These are phyloP conservation scores for Fusarium goolgardi DNA, from an alignment of 2,329 filamentous ascomycete genomes.

Conservation along the genomic window DNA sequence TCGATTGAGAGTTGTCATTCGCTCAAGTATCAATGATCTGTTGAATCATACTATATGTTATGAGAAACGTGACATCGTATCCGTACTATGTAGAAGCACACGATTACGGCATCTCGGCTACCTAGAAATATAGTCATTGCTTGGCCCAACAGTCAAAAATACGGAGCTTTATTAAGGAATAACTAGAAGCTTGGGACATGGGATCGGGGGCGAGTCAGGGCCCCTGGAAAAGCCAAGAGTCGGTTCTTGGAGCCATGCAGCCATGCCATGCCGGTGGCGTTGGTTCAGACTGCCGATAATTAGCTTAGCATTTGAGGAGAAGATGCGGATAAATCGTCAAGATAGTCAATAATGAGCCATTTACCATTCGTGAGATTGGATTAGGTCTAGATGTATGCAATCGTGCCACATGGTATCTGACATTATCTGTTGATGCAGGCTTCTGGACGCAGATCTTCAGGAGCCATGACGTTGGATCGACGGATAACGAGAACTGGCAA, in stretches of 20 bases:
- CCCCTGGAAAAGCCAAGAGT: constrained; percentile 21
- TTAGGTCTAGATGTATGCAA: constrained; percentile 22
- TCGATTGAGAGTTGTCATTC: constrained; percentile 1
- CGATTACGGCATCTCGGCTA: constrained; percentile 37
- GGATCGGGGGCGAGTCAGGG: constrained; percentile 25
- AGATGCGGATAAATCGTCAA: constrained; percentile 20
- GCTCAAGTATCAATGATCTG: neutral
- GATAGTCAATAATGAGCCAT: constrained; percentile 6
- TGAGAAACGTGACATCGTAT: constrained; percentile 10
- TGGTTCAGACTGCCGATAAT: constrained; percentile 8
- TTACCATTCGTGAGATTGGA: constrained; percentile 30
- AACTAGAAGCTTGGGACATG: constrained; percentile 5
- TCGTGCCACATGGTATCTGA: constrained; percentile 32
- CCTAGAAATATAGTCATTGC: constrained; percentile 26
- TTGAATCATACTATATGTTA: neutral
- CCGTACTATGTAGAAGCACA: constrained; percentile 8
- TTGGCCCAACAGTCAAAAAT: constrained; percentile 7
- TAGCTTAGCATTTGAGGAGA: constrained; percentile 2
- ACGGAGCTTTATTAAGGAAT: neutral
- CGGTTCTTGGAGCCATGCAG: constrained; percentile 18
- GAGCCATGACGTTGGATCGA: neutral
- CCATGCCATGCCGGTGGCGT: constrained; percentile 26
- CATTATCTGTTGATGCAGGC: neutral
- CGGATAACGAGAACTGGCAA: neutral
- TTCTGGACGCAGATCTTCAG: neutral